These are phyloP conservation scores for Penicillium coffeae DNA, from an alignment of 495 filamentous ascomycete genomes.

Conservation along the genomic window DNA sequence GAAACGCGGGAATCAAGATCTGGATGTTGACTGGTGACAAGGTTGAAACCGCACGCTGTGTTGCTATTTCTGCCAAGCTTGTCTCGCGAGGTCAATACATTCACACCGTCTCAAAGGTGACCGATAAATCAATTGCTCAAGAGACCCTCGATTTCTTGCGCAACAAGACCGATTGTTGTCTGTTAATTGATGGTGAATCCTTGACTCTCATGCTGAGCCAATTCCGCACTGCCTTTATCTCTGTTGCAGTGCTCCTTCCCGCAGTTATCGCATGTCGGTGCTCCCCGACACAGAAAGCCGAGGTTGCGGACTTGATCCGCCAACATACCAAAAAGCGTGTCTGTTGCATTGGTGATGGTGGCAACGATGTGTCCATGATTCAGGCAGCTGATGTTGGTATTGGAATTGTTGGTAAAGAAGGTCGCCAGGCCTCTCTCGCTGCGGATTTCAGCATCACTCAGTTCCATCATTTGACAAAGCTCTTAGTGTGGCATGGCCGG, in stretches of 20 bases:
- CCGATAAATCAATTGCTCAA: conserved; percentile 57
- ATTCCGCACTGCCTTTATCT: conserved; percentile 81
- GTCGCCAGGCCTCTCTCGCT: conserved; percentile 87
- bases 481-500: conserved; percentile 96
- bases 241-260: conserved; percentile 79
- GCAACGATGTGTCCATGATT: conserved; percentile 99
- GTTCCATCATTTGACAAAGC: conserved; percentile 93
- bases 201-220: conserved; percentile 76
- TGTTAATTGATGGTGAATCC: conserved; percentile 93
- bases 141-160: conserved; percentile 84
- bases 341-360: conserved; percentile 95
- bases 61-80: conserved; percentile 89
- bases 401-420: conserved; percentile 97
- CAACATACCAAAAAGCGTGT: conserved; percentile 88
- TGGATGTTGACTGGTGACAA: conserved; percentile 99
- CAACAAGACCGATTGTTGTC: conserved; percentile 79
- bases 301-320: conserved; percentile 86
- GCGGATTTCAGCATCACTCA: conserved; percentile 95
- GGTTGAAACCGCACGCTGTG: conserved; percentile 94
- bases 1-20: conserved; percentile 98
- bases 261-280: conserved; percentile 96
- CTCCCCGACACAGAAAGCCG: conserved; percentile 95
- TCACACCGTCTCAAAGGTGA: conserved; percentile 80
- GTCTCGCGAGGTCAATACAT: conserved; percentile 95
- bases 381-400: conserved; percentile 97